These are phyloP conservation scores for Amesomyces nigricolor DNA, from an alignment of 2,329 filamentous ascomycete species.

Conservation along the genomic window DNA sequence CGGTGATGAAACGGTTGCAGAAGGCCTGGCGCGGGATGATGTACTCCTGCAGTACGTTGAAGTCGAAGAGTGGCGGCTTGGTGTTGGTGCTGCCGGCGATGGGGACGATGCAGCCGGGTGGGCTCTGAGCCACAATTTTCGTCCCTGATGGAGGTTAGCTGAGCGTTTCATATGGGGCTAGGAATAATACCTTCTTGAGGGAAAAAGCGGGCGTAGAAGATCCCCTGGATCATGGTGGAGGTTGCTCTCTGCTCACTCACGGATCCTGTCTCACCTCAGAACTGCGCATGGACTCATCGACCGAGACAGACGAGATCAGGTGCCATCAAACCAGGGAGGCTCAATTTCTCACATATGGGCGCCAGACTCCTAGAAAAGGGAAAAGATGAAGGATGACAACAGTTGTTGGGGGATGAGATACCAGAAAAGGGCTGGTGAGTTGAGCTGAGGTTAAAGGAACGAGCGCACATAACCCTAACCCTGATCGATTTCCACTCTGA, in stretches of 20 bases:
- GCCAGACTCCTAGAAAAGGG: no score
- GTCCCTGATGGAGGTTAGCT: conserved; percentile 42
- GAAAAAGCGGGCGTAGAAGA: conserved; percentile 66
- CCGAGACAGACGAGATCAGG: neutral
- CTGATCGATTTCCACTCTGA: neutral
- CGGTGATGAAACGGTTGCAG: conserved; percentile 82
- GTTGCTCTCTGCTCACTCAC: neutral
- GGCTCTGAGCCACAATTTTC: conserved; percentile 58
- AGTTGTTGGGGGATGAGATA: neutral
- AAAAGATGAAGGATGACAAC: no score
- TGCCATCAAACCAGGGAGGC: neutral
- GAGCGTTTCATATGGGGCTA: neutral
- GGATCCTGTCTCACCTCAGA: neutral
- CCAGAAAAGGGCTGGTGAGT: neutral
- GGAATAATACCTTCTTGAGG: conserved; percentile 51
- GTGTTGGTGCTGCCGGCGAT: conserved; percentile 32
- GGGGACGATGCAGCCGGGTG: conserved; percentile 55
- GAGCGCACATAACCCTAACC: conserved; percentile 16
- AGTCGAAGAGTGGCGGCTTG: conserved; percentile 68
- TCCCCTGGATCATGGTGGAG: conserved; percentile 58
- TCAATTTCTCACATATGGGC: neutral
- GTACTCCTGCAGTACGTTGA: conserved; percentile 81
- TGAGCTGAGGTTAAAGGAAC: neutral
- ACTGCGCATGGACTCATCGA: neutral
- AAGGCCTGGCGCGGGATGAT: conserved; percentile 93